Base-by-base conservation (phyloP, 148 eudicot genomes). In the Talinum fruticosum region DNA sequence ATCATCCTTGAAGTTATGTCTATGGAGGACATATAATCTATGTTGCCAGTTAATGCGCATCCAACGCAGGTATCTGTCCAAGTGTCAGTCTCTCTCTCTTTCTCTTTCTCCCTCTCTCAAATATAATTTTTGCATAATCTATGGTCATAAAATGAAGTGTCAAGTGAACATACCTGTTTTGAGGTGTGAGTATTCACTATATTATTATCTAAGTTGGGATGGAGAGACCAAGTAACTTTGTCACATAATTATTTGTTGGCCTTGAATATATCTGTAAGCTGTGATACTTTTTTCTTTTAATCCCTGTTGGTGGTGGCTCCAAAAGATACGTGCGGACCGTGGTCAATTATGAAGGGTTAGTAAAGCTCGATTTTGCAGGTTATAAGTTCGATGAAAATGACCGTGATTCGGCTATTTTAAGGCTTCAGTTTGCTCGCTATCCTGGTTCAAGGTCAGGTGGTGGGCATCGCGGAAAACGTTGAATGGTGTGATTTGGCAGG, bases 371-470 rank as follows among this genome's bases (percentile, higher is more conserved):
- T 93, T 89, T 89, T 93, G 93, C 97, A 93, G 97, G 97, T 93
- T 93, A 93, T 78, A 84, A 80, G 82, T 93, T 93, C 73, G 97
- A 93, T 37, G 97, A 93, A 86, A 92, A 83, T 79, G 97, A 89
- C 79, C 93, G 90, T 38, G 97, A 88, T 72, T 86, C 95, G 4
- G 83, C 75, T 77, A 34, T 26, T 68, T 80, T 93, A 83, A 89
- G 91, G 90, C 83, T 93, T 78, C 96, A 91, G 76, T 93, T 88
- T 79, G 93, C 93, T 86, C 97, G 97, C 86, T 53, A 86, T 83
- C 93, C 97, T 86, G 97, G 95, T 86, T 91, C 90, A 38, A 91
- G 91, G 85, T 83, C 93, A 84, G 90, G 91, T 79, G 89, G 94
- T 78, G 93, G 96, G 86, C 90, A 82, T 79, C 97, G 97, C 49